Base-by-base conservation (phyloP, 148 eudicot species). In the Camellia sinensis region DNA sequence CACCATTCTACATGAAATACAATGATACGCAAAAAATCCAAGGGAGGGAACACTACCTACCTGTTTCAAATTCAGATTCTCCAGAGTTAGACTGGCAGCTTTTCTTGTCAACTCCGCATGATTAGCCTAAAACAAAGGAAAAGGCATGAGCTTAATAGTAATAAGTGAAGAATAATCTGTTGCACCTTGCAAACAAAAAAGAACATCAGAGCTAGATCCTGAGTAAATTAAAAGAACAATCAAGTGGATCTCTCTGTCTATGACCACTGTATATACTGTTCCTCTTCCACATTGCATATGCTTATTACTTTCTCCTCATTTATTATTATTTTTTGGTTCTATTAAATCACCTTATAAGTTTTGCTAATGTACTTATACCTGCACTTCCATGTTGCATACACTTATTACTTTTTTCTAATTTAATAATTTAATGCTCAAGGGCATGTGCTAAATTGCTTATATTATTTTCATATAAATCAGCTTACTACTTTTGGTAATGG, bases 31-130 rank as follows among this genome's bases (percentile, higher is more conserved):
- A 44, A 45, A 17, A 77, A 37, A 59, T 46, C 57, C 46, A 19
- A 6, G 12, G 18, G 17, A 14, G 50, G 6, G 11, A 48, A 67
- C 14, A 65, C 7, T 14, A 17, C 79, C 3, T 84, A 91, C 97
- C 89, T 76, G 90, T 85, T 87, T 93, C 72, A 95, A 71, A 71
- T 79, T 89, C 56, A 85, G 92, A 77, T 92, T 95, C 82, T 95
- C 97, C 0, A 72, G 69, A 59, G 85, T 82, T 67, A 91, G 80
- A 73, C 86, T 83, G 3, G 84, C 84, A 72, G 95, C 93, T 83
- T 86, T 91, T 79, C 85, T 83, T 71, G 84, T 90, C 67, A 92
- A 78, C 64, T 91, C 95, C 75, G 85, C 91, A 73, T 87, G 81
- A 22, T 87, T 46, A 61, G 94, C 94, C 98, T 95, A 70, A 21